Percentiles rank a stretch among this genome's conserved stretches.
Evolutionary conservation across 441 rosid genomes (phyloP).

Genomic region (Pelargonium cotyledonis): DNA sequence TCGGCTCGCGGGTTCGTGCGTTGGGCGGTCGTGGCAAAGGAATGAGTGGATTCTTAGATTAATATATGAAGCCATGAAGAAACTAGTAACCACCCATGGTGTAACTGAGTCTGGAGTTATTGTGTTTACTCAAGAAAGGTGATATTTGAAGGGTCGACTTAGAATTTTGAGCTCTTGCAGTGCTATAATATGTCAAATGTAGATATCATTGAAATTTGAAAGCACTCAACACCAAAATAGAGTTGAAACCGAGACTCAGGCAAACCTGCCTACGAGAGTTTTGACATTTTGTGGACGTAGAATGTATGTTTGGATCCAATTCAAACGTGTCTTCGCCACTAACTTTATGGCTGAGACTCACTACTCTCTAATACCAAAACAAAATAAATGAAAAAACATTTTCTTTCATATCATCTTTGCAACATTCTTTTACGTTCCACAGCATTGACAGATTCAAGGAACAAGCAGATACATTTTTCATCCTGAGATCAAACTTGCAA

Average conservation of each 20-base stretch:
- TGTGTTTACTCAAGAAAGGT: neutral
- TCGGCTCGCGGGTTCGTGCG: no score
- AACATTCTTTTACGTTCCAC: constrained; percentile 29
- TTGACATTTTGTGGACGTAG: no score
- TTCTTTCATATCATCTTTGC: constrained; percentile 33
- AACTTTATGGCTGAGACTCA: neutral
- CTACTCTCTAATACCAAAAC: neutral
- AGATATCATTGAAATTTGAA: no score
- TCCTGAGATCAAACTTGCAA: constrained; percentile 28
- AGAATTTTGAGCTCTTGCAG: neutral
- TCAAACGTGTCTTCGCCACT: no score
- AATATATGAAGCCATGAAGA: no score
- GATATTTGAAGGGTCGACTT: neutral
- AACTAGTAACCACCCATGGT: no score
- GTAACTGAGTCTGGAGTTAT: neutral
- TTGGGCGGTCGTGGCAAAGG: no score
- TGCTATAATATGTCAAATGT: no score
- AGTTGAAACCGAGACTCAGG: neutral
- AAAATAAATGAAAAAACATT: constrained; percentile 13
- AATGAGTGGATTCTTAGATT: no score
- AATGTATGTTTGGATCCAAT: no score
- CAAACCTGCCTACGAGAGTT: no score
- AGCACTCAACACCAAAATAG: no score
- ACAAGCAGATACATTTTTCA: constrained; percentile 28
- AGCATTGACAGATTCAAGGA: constrained; percentile 24